A percentile compares a stretch with the other conserved stretches of the same genome.
These are phyloP conservation scores for Quercus engelmannii DNA, from an alignment of 306 rosid genomes.

Conservation along the genomic window DNA sequence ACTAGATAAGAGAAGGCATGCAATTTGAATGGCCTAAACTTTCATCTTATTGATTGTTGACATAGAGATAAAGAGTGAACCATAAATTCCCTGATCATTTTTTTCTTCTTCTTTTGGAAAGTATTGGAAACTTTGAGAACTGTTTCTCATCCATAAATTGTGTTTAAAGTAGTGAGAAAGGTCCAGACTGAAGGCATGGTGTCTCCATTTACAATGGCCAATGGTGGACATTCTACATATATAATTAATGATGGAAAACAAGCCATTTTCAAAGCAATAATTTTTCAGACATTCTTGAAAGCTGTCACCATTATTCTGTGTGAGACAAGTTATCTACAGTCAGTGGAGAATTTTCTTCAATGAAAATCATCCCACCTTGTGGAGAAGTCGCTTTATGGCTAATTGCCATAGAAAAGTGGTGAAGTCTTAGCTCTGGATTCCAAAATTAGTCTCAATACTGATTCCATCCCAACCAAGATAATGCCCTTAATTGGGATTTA, in stretches of 20 bases:
- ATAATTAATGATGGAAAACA: constrained; percentile 43
- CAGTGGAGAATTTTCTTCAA: constrained; percentile 67
- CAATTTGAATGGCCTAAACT: constrained; percentile 11
- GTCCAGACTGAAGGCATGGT: constrained; percentile 30
- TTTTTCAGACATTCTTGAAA: constrained; percentile 43
- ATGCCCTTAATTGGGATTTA: constrained; percentile 67
- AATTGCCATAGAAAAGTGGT: constrained; percentile 50
- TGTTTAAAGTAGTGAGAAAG: constrained; percentile 33
- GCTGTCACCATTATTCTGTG: constrained; percentile 53
- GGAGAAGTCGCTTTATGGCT: constrained; percentile 48
- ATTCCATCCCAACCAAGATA: constrained; percentile 60
- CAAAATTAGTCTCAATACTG: constrained; percentile 40
- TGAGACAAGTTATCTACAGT: constrained; percentile 50
- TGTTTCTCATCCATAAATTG: constrained; percentile 9
- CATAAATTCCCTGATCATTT: not conserved
- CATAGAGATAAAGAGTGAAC: not conserved
- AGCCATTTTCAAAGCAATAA: constrained; percentile 37
- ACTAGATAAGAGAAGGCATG: too few relatives aligned
- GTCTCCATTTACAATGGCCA: constrained; percentile 31
- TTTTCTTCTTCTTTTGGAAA: not conserved
- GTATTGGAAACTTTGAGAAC: constrained; percentile 21
- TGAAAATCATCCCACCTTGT: constrained; percentile 50
- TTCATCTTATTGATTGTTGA: not conserved
- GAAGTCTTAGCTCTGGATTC: constrained; percentile 61
- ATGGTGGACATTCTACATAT: constrained; percentile 27